These are phyloP conservation scores for Ogataea chonburiensis DNA, from an alignment of 805 yeast species.

Conservation along the genomic window DNA sequence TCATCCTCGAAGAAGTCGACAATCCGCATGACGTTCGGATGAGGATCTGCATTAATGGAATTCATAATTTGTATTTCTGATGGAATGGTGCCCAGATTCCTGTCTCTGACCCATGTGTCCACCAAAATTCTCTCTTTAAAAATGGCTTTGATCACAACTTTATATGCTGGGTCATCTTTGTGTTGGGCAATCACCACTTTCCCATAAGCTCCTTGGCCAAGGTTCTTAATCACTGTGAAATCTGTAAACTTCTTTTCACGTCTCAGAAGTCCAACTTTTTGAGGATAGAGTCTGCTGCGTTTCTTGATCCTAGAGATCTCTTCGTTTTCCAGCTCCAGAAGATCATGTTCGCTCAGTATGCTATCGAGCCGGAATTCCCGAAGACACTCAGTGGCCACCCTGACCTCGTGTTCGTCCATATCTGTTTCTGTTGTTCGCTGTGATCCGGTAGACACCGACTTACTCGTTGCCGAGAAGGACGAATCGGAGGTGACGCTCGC, in stretches of 20 bases:
- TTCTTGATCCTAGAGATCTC: conserved; percentile 38
- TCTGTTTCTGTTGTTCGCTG: conserved; percentile 10
- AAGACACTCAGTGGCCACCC: conserved; percentile 12
- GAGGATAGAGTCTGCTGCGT: conserved; percentile 48
- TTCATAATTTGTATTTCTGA: conserved; percentile 95
- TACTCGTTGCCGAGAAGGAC: conserved; percentile 15
- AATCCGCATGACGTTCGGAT: conserved; percentile 81
- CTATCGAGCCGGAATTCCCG: conserved; percentile 21
- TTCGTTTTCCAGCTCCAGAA: conserved; percentile 46
- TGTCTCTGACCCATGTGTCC: conserved; percentile 96
- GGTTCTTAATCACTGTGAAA: conserved; percentile 65
- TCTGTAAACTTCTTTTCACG: conserved; percentile 71
- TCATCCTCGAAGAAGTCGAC: conserved; percentile 93
- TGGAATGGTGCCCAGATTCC: conserved; percentile 88
- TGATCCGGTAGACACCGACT: conserved; percentile 15
- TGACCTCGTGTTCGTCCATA: conserved; percentile 7
- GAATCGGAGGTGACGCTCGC: conserved; percentile 17
- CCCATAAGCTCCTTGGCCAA: conserved; percentile 98
- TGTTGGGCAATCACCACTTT: conserved; percentile 81
- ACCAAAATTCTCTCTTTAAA: conserved; percentile 90
- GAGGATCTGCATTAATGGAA: conserved; percentile 71
- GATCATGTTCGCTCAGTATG: conserved; percentile 40
- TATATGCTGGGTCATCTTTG: conserved; percentile 57
- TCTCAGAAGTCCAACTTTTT: conserved; percentile 61
- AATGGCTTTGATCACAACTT: conserved; percentile 81